Conservation (phyloP, 2,329 filamentous ascomycete species). For the Ascomycota sp. region DNA sequence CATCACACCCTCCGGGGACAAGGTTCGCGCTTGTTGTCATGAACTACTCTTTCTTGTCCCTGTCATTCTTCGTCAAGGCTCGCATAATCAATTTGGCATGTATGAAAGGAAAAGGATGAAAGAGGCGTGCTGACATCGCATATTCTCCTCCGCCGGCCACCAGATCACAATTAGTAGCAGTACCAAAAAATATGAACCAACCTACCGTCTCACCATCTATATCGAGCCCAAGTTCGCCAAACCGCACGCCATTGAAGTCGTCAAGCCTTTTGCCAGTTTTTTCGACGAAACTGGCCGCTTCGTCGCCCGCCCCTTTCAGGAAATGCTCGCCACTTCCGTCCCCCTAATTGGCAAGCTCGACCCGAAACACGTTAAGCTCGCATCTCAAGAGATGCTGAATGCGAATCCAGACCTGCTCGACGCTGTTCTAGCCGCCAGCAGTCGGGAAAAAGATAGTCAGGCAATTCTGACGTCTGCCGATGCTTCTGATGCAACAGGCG, state of each 20-base stretch:
- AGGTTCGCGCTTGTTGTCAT: conserved; percentile 23
- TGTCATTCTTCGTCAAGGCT: neutral
- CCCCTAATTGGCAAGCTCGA: conserved; percentile 46
- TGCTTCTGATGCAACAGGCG: conserved; percentile 18
- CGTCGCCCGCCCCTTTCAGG: conserved; percentile 56
- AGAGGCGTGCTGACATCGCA: no score
- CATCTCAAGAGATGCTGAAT: conserved; percentile 16
- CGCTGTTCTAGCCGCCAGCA: conserved; percentile 19
- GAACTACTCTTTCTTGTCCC: neutral
- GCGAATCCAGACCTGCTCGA: conserved; percentile 27
- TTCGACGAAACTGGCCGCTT: conserved; percentile 57
- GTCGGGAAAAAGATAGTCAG: neutral
- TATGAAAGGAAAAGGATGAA: no score
- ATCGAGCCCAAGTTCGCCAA: conserved; percentile 20
- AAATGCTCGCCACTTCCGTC: conserved; percentile 50
- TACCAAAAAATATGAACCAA: conserved; percentile 59
- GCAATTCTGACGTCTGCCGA: conserved; percentile 8
- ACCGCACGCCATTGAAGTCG: conserved; percentile 28
- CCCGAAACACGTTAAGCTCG: conserved; percentile 28
- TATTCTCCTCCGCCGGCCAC: conserved; percentile 1
- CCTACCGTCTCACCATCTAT: conserved; percentile 56
- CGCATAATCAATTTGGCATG: neutral
- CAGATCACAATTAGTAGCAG: conserved; percentile 55
- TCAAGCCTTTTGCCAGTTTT: conserved; percentile 51
- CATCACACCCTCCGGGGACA: conserved; percentile 40